Evolutionary conservation across 495 filamentous ascomycete species (phyloP), one percentile per base, ranked within the genome.

Genomic region (Zalerion maritima): DNA sequence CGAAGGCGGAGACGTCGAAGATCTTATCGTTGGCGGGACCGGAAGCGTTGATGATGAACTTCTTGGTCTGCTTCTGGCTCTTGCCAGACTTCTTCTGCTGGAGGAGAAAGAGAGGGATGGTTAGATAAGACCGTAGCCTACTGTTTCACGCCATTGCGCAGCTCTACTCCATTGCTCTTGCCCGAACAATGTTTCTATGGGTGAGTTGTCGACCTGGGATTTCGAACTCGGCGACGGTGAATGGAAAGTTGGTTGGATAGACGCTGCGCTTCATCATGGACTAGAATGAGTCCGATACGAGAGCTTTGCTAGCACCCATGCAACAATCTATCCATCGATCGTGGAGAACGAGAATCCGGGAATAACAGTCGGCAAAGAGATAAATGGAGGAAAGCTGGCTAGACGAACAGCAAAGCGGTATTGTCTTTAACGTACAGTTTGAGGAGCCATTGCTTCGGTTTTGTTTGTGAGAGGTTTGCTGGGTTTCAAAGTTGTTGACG

Each of bases 1-100:
- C 85, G 66, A 96, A 97, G 46, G 87, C 86, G 41, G 78, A 74
- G 57, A 93, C 75, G 57, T 97, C 86, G 80, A 97, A 97, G 72
- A 97, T 97, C 76, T 96, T 96, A 75, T 97, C 91, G 64, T 72
- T 77, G 37, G 83, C 85, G 47, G 89, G 91, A 62, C 94, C 89
- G 40, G 79, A 83, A 53, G 86, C 86, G 64, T 96, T 92, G 81
- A 97, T 96, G 66, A 87, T 73, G 76, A 81, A 97, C 89, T 75
- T 76, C 51, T 70, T 66, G 34, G 70, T 75, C 35, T 62, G 55
- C 67, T 75, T 75, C 59, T 73, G 75, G 44, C 54, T 58, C 54
- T 73, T 71, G 54, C 57, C 45, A 45, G 51, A 55, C 55, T 69
- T 76, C 77, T 77, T 81, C 67, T 69, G 64, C 59, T 46, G 46